These are phyloP conservation scores for Thelephora terrestris DNA, from an alignment of 1,284 basidiomycete genomes.

Conservation along the genomic window DNA sequence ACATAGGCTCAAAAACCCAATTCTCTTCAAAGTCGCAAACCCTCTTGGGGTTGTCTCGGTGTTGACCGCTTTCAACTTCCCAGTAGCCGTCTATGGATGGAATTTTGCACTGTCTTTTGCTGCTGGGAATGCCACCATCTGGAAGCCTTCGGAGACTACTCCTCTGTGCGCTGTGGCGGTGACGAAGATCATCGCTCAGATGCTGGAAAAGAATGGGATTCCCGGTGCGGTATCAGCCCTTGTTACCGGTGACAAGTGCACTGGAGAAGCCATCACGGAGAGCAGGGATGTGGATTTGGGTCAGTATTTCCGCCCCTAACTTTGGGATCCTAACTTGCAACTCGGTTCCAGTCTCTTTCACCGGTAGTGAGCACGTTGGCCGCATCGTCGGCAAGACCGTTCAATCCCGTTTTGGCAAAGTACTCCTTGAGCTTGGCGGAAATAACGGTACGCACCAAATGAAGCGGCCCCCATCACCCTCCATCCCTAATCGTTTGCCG, in stretches of 20 bases:
- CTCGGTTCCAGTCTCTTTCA: slow-evolving; percentile 67
- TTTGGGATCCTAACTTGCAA: background rate
- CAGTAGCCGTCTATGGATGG: slow-evolving; percentile 88
- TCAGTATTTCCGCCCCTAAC: slow-evolving; percentile 18
- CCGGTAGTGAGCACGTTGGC: slow-evolving; percentile 85
- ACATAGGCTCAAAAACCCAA: background rate
- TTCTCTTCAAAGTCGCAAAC: slow-evolving; percentile 61
- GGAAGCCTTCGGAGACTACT: slow-evolving; percentile 91
- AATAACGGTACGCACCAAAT: slow-evolving; percentile 64
- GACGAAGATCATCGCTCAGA: slow-evolving; percentile 72
- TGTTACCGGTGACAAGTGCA: slow-evolving; percentile 74
- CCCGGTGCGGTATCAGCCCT: slow-evolving; percentile 79
- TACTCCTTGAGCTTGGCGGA: slow-evolving; percentile 87
- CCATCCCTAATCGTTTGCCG: slow-evolving; percentile 3
- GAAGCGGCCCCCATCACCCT: too few relatives aligned
- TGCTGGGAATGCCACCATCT: slow-evolving; percentile 87
- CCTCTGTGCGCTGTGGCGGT: slow-evolving; percentile 83
- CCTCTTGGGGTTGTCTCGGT: slow-evolving; percentile 90
- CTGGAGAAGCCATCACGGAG: slow-evolving; percentile 71
- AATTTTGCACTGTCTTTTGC: slow-evolving; percentile 85
- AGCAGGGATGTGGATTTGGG: slow-evolving; percentile 69
- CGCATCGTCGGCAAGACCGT: slow-evolving; percentile 76
- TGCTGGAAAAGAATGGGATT: slow-evolving; percentile 75
- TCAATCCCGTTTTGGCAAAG: slow-evolving; percentile 74
- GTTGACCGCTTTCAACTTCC: slow-evolving; percentile 91